These are phyloP conservation scores for Suillus subluteus DNA, from an alignment of 768 basidiomycete species.

Conservation along the genomic window DNA sequence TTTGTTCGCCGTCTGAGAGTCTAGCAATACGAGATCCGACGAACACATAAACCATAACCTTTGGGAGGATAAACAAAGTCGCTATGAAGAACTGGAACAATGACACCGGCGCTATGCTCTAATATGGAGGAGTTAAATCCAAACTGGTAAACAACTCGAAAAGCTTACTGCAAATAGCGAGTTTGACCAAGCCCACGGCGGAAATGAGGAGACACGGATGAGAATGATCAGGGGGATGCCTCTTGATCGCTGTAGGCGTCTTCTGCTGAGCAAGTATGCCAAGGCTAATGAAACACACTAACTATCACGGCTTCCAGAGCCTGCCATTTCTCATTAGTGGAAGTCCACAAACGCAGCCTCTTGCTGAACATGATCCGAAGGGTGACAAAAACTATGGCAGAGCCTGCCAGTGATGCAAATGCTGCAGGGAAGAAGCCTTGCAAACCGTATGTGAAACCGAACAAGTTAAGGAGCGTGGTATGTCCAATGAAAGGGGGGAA, in stretches of 20 bases:
- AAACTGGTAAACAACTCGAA: constrained; percentile 10
- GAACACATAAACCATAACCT: constrained; percentile 72
- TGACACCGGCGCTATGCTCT: constrained; percentile 76
- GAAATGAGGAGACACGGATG: constrained; percentile 80
- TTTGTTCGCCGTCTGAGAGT: constrained; percentile 76
- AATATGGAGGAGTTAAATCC: constrained; percentile 15
- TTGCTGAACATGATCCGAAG: constrained; percentile 62
- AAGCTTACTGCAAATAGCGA: constrained; percentile 71
- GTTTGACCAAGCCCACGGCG: constrained; percentile 89
- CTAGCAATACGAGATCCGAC: constrained; percentile 76
- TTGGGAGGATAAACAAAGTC: constrained; percentile 72
- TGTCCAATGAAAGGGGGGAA: constrained; percentile 38
- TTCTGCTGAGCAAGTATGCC: neutral
- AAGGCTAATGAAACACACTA: constrained; percentile 27
- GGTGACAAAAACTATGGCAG: constrained; percentile 60
- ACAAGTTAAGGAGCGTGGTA: constrained; percentile 51
- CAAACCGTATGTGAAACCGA: constrained; percentile 85
- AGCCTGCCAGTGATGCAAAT: constrained; percentile 63
- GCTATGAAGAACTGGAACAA: constrained; percentile 79
- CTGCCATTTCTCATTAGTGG: constrained; percentile 71
- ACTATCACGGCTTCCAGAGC: constrained; percentile 79
- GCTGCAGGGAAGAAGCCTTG: constrained; percentile 72
- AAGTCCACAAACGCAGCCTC: constrained; percentile 61
- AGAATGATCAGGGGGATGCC: constrained; percentile 83
- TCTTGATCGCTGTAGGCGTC: constrained; percentile 56